phyloP scores from a whole-genome alignment of 1,139 yeast genomes.

The Meyerozyma smithsonii region DNA sequence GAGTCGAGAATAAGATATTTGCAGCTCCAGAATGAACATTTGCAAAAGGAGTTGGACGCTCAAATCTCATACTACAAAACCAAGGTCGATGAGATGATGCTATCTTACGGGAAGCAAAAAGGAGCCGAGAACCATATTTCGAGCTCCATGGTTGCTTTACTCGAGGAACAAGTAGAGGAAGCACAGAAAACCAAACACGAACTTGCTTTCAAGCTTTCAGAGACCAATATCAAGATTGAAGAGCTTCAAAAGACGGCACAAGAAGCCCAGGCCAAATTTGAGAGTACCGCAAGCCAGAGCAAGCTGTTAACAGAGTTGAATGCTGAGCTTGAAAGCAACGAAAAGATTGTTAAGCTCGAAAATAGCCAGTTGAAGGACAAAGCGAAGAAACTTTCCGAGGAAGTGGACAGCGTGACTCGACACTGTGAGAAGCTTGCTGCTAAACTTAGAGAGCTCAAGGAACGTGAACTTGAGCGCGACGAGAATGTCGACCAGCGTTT shows the following conservation, averaged over 20 bases:
- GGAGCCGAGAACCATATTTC: conserved; percentile 3
- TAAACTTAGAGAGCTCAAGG: conserved; percentile 21
- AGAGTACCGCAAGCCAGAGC: conserved; percentile 4
- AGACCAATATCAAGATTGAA: conserved; percentile 11
- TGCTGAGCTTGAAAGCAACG: conserved; percentile 13
- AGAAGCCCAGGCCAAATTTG: conserved; percentile 10
- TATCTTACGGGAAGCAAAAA: conserved; percentile 6
- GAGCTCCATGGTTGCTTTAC: conserved; percentile 20
- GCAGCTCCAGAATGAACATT: conserved; percentile 31
- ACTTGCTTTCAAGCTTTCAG: conserved; percentile 18
- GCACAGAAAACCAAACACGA: conserved; percentile 21
- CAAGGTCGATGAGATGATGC: conserved; percentile 13
- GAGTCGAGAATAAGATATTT: conserved; percentile 32
- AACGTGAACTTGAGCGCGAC: conserved; percentile 4
- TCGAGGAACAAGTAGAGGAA: conserved; percentile 33
- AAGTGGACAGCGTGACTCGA: conserved; percentile 21
- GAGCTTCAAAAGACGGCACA: conserved; percentile 9
- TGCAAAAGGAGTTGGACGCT: conserved; percentile 27
- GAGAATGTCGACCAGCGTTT: conserved; percentile 4
- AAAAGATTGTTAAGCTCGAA: conserved; percentile 17
- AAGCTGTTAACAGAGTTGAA: conserved; percentile 10
- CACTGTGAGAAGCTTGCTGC: conserved; percentile 29
- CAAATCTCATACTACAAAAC: conserved; percentile 25
- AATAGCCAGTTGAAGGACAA: conserved; percentile 19
- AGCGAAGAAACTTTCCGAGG: conserved; percentile 18